Base-by-base conservation (phyloP, 805 yeast genomes). In the Saccharomyces kudriavzevii region DNA sequence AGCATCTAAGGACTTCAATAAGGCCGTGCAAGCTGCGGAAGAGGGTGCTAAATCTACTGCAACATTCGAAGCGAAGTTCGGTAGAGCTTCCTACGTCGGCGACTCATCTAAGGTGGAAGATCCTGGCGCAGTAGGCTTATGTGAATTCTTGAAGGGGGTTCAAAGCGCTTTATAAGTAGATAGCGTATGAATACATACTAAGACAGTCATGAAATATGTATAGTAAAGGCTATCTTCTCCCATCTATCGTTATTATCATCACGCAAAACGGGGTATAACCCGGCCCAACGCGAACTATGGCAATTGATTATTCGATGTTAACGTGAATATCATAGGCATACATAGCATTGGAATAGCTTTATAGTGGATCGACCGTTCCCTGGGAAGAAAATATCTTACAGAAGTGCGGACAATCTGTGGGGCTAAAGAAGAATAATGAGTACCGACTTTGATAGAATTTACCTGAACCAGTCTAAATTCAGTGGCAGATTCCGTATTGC, bases 401-500 rank as follows among this genome's bases (percentile, higher is more conserved):
- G 22, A 17, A 35, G 43, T 35, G 43, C 4, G 11, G 24, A 17
- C 11, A 17, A 9, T 20, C 43, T 9, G 4, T 17, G 5, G 43
- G n/a, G n/a, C 17, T 35, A 11, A 35, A 17, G 11, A 35, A 17
- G 24, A 30, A 48, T 25, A 6, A 68, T 68, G 68, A 70, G 72
- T 61, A 77, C 83, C 54, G 97, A 92, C 70, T 94, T 88, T 69
- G 98, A 94, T 66, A 84, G 85, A 68, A 89, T 94, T 59, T 91
- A 89, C 68, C 75, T 89, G 68, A 91, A 94, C 70, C 96, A 87
- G 70, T 87, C 96, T 52, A 83, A 83, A 61, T 76, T 78, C 43
- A 80, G 82, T 48, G 99, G 99, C 25, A 84, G 95, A 62, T 85
- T 92, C 78, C 89, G 99, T 72, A 81, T 94, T 58, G 96, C 97